Base-by-base conservation (phyloP, 2,329 filamentous ascomycete species). In the Thelonectria discophora region DNA sequence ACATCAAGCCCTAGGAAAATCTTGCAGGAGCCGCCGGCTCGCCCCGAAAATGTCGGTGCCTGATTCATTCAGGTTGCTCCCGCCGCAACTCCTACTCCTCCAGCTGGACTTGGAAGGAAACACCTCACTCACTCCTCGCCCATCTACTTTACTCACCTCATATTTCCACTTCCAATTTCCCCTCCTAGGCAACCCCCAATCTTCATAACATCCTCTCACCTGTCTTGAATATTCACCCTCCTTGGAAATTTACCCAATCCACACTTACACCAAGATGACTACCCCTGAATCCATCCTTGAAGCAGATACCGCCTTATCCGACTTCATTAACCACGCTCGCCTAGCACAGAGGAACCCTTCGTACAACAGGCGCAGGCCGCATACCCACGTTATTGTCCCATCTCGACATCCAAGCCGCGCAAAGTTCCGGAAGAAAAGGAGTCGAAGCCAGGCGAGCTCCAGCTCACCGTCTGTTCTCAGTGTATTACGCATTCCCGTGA, bases 1-100 rank as follows among this genome's bases (percentile, higher is more conserved):
- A 95, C 75, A 89, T 96, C 62, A 79, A 77, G 65, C 82, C 72
- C 74, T 73, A 69, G 68, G 27, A 7, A 8, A 30, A 30, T 30
- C 27, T 30, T 9, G 27, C 27, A 30, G 27, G 27, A 30, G 27
- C 27, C 27, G 5, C 27, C 2, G 27, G 9, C 5, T 30, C 5
- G 7, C 7, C 5, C 4, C 8, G 27, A 8, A 30, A 30, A 37
- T 37, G 10, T 13, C 34, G 34, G 1, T 12, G 34, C 34, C 47
- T 42, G 48, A 58, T 59, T 39, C 27, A 58, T 54, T 39, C 56
- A 52, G 30, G 9, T 8, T 24, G 27, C n/a, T 51, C 32, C 30
- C 6, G 1, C 42, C 24, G 18, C n/a, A 42, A 4, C 4, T 30
- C 6, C 34, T 17, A 34, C 56, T 64, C 56, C 32, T 50, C 18